phyloP scores from a whole-genome alignment of 257 asterid genomes.

The Craterostigma plantagineum region DNA sequence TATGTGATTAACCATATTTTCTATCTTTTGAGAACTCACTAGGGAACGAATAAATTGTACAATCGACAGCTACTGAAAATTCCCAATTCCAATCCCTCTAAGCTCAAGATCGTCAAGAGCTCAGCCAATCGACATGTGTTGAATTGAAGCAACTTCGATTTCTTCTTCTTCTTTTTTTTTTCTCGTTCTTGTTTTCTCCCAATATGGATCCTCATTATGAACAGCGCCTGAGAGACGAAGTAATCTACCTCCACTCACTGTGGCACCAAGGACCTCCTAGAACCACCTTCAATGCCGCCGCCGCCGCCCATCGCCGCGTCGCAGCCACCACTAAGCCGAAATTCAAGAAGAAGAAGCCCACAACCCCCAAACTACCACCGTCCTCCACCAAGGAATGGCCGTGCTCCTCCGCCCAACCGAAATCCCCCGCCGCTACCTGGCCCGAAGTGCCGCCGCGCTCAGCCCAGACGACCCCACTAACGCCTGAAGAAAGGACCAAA shows the following conservation, averaged over 20 bases:
- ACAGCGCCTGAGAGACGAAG: constrained; percentile 36
- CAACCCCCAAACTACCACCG: constrained; percentile 10
- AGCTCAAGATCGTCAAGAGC: too few relatives aligned
- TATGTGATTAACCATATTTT: too few relatives aligned
- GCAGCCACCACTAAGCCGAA: constrained; percentile 18
- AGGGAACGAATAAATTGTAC: too few relatives aligned
- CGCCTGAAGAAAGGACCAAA: constrained; percentile 19
- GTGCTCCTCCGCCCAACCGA: constrained; percentile 19
- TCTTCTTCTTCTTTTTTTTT: too few relatives aligned
- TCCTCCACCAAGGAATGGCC: constrained; percentile 36
- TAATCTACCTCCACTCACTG: constrained; percentile 54
- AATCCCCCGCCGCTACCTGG: constrained; percentile 22
- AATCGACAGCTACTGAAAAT: too few relatives aligned
- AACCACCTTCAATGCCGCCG: constrained; percentile 7
- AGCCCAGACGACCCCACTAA: constrained; percentile 9
- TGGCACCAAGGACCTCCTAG: constrained; percentile 61
- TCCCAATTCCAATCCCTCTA: too few relatives aligned
- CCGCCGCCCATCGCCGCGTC: constrained; percentile 7
- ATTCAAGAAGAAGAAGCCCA: constrained; percentile 18
- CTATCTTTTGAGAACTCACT: too few relatives aligned
- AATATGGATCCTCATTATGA: constrained; percentile 40
- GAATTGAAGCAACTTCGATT: too few relatives aligned
- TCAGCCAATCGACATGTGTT: too few relatives aligned
- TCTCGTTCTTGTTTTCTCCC: neutral
- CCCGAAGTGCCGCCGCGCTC: constrained; percentile 8